phyloP scores from a whole-genome alignment of 768 basidiomycete species.

The Termitomyces sp. region DNA sequence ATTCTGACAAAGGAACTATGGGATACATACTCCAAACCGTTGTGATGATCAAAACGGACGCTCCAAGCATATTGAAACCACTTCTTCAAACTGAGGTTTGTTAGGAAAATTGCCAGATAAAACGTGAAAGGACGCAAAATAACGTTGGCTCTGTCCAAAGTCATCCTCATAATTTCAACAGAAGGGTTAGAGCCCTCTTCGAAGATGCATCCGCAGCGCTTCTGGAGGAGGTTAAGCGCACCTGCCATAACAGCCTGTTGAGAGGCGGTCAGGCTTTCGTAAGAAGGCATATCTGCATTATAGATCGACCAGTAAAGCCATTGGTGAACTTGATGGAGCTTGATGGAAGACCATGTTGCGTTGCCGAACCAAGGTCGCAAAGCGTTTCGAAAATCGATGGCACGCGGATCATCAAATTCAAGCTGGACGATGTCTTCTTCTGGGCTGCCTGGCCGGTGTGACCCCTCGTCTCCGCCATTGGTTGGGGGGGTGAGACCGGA shows the following conservation, averaged over 20 bases:
- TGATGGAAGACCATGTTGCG: conserved; percentile 71
- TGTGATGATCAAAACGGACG: conserved; percentile 43
- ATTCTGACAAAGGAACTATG: not conserved
- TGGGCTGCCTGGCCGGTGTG: conserved; percentile 57
- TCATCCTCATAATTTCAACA: conserved; percentile 60
- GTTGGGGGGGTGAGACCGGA: conserved; percentile 60
- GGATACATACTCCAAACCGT: conserved; percentile 65
- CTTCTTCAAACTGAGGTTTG: conserved; percentile 47
- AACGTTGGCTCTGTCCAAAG: conserved; percentile 74
- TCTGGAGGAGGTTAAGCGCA: conserved; percentile 62
- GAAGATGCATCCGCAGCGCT: conserved; percentile 64
- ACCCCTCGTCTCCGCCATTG: conserved; percentile 54
- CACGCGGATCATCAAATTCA: conserved; percentile 63
- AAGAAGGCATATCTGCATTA: conserved; percentile 57
- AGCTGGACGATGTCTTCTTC: conserved; percentile 56
- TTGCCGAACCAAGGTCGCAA: conserved; percentile 78
- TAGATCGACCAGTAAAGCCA: conserved; percentile 89
- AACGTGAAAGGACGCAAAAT: conserved; percentile 64
- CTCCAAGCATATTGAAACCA: conserved; percentile 41
- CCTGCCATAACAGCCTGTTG: conserved; percentile 54
- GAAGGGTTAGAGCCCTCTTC: conserved; percentile 55
- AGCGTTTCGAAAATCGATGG: conserved; percentile 67
- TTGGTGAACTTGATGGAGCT: conserved; percentile 54
- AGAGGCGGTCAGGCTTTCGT: conserved; percentile 40
- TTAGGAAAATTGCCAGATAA: conserved; percentile 49